These are phyloP conservation scores for Aspergillus ochraceoroseus DNA, from an alignment of 2,329 filamentous ascomycete genomes.

Conservation along the genomic window DNA sequence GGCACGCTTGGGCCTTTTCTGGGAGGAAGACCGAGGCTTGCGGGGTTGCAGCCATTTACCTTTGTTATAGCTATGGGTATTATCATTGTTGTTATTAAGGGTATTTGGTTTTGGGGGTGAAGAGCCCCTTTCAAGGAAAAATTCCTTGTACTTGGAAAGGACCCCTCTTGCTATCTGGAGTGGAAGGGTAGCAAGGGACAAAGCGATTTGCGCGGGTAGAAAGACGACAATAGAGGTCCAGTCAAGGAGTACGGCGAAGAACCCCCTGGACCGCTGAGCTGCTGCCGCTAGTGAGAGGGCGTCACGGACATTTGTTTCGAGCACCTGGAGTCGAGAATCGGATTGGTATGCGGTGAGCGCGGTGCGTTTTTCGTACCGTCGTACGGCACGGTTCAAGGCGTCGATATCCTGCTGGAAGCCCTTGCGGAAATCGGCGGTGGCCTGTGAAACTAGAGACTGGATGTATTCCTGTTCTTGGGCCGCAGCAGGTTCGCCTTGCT, in stretches of 20 bases:
- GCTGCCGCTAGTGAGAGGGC: slow-evolving; percentile 75
- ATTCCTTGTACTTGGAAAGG: slow-evolving; percentile 14
- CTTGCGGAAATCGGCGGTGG: slow-evolving; percentile 55
- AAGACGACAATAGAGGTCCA: slow-evolving; percentile 36
- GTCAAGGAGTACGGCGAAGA: slow-evolving; percentile 32
- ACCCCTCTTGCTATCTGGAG: slow-evolving; percentile 23
- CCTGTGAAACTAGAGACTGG: slow-evolving; percentile 38
- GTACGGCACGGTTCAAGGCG: slow-evolving; percentile 78
- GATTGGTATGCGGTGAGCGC: slow-evolving; percentile 69
- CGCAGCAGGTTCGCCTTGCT: slow-evolving; percentile 16
- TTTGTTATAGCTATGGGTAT: slow-evolving; percentile 18
- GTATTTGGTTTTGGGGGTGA: too few relatives aligned
- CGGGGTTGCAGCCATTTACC: slow-evolving; percentile 21
- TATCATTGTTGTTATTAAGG: too few relatives aligned
- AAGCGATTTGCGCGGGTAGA: slow-evolving; percentile 33
- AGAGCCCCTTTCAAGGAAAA: slow-evolving; percentile 1
- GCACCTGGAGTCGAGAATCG: slow-evolving; percentile 65
- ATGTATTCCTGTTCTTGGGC: slow-evolving; percentile 38
- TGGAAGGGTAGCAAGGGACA: slow-evolving; percentile 33
- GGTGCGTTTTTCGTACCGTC: slow-evolving; percentile 85
- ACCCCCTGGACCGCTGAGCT: slow-evolving; percentile 44
- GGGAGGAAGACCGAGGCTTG: slow-evolving; percentile 1
- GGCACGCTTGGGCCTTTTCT: slow-evolving; percentile 11
- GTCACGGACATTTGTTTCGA: slow-evolving; percentile 69
- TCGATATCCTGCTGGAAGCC: slow-evolving; percentile 76